These are phyloP conservation scores for Mycena leptocephala DNA, from an alignment of 768 basidiomycete species.

Conservation along the genomic window DNA sequence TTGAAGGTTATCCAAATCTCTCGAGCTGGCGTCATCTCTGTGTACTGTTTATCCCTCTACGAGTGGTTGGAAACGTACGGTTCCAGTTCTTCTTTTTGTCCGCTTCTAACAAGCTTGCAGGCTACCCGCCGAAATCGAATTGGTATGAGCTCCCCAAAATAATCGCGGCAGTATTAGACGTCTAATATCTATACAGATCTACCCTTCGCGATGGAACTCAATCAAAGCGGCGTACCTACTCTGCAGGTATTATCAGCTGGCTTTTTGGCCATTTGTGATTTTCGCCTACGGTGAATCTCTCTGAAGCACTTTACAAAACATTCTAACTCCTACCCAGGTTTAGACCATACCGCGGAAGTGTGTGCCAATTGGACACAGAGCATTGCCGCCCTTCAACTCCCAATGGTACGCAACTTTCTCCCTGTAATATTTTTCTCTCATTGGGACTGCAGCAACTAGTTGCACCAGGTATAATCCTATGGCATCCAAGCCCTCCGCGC, in stretches of 20 bases:
- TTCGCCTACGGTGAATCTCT: constrained; percentile 49
- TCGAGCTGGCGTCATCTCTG: too few species aligned
- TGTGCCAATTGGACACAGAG: constrained; percentile 50
- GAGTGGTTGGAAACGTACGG: constrained; percentile 58
- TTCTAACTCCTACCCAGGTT: constrained; percentile 23
- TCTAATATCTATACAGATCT: constrained; percentile 46
- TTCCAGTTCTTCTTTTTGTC: not conserved
- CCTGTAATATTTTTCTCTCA: not conserved
- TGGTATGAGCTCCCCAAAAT: constrained; percentile 44
- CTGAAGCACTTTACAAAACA: too few species aligned
- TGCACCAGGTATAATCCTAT: constrained; percentile 53
- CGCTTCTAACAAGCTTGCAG: constrained; percentile 32
- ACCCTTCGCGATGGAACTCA: constrained; percentile 54
- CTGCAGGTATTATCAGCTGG: constrained; percentile 60
- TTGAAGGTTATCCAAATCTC: too few species aligned
- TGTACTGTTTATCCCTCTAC: constrained; percentile 40
- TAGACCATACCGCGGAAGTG: constrained; percentile 48
- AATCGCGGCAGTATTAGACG: not conserved
- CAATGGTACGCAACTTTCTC: constrained; percentile 48
- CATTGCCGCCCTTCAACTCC: constrained; percentile 50
- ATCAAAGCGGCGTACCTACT: constrained; percentile 58
- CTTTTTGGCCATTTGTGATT: constrained; percentile 54
- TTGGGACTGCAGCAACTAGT: constrained; percentile 54
- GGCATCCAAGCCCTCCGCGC: too few species aligned
- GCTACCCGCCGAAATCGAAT: constrained; percentile 48